Conservation (phyloP, 2,329 filamentous ascomycete species). For the Rachicladosporium sp. region DNA sequence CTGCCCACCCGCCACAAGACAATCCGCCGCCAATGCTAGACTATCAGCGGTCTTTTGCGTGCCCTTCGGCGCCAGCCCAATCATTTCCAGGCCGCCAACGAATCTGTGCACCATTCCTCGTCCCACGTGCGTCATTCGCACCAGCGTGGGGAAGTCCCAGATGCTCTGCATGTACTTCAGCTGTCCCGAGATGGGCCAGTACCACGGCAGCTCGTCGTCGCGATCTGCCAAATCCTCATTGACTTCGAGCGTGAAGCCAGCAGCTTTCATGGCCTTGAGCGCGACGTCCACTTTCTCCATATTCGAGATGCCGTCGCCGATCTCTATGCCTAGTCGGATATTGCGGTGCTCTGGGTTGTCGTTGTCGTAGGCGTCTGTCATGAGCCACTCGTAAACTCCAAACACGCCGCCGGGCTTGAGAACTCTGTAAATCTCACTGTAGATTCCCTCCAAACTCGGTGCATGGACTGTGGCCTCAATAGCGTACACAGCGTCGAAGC, state of each 20-base stretch:
- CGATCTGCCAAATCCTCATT: conserved; percentile 78
- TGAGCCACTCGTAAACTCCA: conserved; percentile 97
- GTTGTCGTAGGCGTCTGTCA: conserved; percentile 93
- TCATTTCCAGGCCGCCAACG: conserved; percentile 61
- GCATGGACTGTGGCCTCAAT: conserved; percentile 97
- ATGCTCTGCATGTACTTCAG: conserved; percentile 70
- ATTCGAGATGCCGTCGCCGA: conserved; percentile 92
- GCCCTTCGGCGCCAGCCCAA: conserved; percentile 65
- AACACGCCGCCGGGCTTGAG: conserved; percentile 93
- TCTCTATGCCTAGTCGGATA: conserved; percentile 88
- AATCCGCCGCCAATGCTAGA: conserved; percentile 69
- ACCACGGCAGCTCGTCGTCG: conserved; percentile 72
- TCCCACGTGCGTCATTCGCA: conserved; percentile 79
- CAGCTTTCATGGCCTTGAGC: conserved; percentile 68
- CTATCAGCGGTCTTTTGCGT: conserved; percentile 94
- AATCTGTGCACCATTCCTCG: conserved; percentile 64
- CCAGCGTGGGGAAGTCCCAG: conserved; percentile 69
- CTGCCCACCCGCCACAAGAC: conserved; percentile 71
- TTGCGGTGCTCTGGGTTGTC: conserved; percentile 73
- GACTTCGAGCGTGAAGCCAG: conserved; percentile 72
- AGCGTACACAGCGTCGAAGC: conserved; percentile 88
- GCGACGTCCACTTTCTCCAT: conserved; percentile 84
- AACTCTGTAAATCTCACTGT: conserved; percentile 86
- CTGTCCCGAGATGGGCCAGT: conserved; percentile 80
- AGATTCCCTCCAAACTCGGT: conserved; percentile 79